Evolutionary conservation across 1,139 yeast genomes (phyloP).

Genomic region (Hyphopichia fennica): DNA sequence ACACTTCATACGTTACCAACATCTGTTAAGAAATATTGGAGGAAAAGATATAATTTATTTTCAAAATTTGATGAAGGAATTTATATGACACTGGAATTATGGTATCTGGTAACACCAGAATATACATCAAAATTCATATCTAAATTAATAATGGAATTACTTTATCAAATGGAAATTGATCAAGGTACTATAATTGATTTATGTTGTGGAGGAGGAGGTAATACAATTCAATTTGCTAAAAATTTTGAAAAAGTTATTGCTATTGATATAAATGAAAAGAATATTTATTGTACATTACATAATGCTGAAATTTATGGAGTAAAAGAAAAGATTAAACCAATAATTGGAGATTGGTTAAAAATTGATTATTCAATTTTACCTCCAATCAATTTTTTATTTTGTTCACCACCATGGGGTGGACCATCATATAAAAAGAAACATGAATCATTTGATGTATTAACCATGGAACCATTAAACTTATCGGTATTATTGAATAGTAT

Average conservation of each 20-base stretch:
- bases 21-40: conserved; percentile 57
- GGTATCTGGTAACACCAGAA: conserved; percentile 95
- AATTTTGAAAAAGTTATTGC: conserved; percentile 60
- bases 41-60: conserved; percentile 58
- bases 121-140: conserved; percentile 65
- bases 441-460: conserved; percentile 40
- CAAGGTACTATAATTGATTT: conserved; percentile 55
- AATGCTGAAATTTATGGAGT: conserved; percentile 76
- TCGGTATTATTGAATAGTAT: conserved; percentile 45
- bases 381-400: conserved; percentile 72
- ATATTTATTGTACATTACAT: conserved; percentile 64
- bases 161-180: conserved; percentile 11
- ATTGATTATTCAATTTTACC: too few species aligned
- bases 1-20: conserved; percentile 40
- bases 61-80: conserved; percentile 68
- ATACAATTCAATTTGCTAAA: conserved; percentile 77
- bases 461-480: conserved; percentile 52
- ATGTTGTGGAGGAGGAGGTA: conserved; percentile 97
- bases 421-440: conserved; percentile 51
- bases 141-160: conserved; percentile 39
- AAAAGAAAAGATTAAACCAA: conserved; percentile 45
- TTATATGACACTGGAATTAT: conserved; percentile 69
- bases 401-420: conserved; percentile 99
- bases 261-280: conserved; percentile 62
- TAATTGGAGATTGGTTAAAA: conserved; percentile 57